Conservation (phyloP, 345 rosid genomes). For the Pseudoturritis turrita region DNA sequence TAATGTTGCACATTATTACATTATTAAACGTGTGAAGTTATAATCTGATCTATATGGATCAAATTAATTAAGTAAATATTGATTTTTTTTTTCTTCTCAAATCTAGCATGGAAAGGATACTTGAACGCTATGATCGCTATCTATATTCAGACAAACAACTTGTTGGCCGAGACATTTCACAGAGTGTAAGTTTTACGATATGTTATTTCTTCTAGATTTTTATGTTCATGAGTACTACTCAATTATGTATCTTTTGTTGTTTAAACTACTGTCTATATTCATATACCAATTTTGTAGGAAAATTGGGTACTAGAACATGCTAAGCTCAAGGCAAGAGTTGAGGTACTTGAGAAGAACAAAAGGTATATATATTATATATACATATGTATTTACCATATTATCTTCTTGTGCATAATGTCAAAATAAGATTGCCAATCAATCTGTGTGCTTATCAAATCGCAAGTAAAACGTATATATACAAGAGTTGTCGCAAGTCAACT, state of each 20-base stretch:
- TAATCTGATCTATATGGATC: not conserved
- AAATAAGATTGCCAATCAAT: not conserved
- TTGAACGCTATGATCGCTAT: slow-evolving; percentile 87
- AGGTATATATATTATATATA: slow-evolving; percentile 39
- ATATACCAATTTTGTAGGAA: slow-evolving; percentile 41
- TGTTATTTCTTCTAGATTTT: not conserved
- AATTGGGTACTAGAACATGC: slow-evolving; percentile 85
- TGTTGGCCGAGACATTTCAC: slow-evolving; percentile 36
- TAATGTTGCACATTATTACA: not conserved
- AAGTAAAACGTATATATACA: not conserved
- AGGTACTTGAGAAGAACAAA: slow-evolving; percentile 73
- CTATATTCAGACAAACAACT: slow-evolving; percentile 72
- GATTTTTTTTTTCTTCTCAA: not conserved
- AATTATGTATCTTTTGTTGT: not conserved
- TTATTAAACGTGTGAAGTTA: not conserved
- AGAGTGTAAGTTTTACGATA: slow-evolving; percentile 37
- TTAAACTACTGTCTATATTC: not conserved
- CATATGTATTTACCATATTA: not conserved
- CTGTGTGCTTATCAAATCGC: not conserved
- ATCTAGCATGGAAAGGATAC: slow-evolving; percentile 86
- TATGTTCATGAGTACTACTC: slow-evolving; percentile 9
- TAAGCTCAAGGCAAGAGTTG: slow-evolving; percentile 86
- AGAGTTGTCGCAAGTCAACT: not conserved
- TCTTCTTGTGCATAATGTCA: not conserved
- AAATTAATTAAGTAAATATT: not conserved